phyloP scores from a whole-genome alignment of 257 asterid species.

The Plantago elongata region DNA sequence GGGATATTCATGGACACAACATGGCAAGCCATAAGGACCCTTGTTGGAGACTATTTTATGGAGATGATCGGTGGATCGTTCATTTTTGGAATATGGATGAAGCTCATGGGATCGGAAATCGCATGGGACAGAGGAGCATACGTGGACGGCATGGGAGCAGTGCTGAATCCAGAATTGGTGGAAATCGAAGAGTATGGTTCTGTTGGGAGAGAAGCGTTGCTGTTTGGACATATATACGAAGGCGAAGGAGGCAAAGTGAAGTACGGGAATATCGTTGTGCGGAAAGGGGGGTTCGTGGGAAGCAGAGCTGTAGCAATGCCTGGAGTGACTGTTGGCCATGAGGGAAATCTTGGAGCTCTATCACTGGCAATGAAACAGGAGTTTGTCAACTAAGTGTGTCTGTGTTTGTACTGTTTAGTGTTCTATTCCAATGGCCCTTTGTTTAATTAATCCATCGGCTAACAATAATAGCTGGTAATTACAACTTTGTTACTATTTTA shows the following conservation, averaged over 20 bases:
- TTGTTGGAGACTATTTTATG: slow-evolving; percentile 52
- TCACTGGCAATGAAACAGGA: slow-evolving; percentile 68
- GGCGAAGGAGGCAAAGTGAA: slow-evolving; percentile 63
- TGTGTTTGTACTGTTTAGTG: no score
- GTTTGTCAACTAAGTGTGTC: slow-evolving; percentile 31
- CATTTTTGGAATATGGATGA: slow-evolving; percentile 51
- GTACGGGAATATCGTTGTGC: slow-evolving; percentile 48
- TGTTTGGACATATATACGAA: slow-evolving; percentile 67
- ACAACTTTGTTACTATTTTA: no score
- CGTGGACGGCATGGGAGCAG: slow-evolving; percentile 53
- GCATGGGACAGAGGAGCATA: slow-evolving; percentile 43
- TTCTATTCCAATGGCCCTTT: no score
- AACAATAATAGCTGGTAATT: no score
- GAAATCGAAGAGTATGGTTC: slow-evolving; percentile 37
- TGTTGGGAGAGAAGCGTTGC: slow-evolving; percentile 49
- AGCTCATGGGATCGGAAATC: slow-evolving; percentile 48
- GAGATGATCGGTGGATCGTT: slow-evolving; percentile 47
- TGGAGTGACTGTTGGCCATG: slow-evolving; percentile 40
- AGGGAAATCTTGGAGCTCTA: slow-evolving; percentile 46
- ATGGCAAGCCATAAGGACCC: slow-evolving; percentile 59
- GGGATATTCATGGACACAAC: slow-evolving; percentile 57
- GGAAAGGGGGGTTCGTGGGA: slow-evolving; percentile 48
- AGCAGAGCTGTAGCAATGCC: slow-evolving; percentile 69
- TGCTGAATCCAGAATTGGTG: slow-evolving; percentile 58
- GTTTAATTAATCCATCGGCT: no score